Percentiles rank a stretch among this genome's conserved stretches.
Evolutionary conservation across 2,329 filamentous ascomycete species (phyloP).

Genomic region (Paraphoma sp.): DNA sequence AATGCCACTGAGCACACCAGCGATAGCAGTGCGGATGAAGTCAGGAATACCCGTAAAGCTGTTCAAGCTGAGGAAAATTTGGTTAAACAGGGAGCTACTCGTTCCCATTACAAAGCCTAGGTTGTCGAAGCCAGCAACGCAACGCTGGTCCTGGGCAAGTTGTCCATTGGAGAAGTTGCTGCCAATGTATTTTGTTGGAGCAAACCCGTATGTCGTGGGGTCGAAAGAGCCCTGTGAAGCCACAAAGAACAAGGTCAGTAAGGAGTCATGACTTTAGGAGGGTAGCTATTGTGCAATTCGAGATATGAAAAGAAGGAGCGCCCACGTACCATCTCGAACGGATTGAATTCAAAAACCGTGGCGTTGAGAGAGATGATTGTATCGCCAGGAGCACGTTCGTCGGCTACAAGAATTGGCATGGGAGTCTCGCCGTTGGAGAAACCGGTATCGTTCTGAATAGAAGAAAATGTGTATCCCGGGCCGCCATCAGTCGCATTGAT

Average conservation of each 20-base stretch:
- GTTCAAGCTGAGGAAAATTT: constrained; percentile 72
- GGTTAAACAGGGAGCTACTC: constrained; percentile 84
- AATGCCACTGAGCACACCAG: constrained; percentile 61
- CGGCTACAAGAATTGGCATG: constrained; percentile 75
- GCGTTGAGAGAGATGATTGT: constrained; percentile 70
- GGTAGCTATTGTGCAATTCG: too few relatives aligned
- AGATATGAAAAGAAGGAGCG: too few relatives aligned
- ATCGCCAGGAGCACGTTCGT: constrained; percentile 70
- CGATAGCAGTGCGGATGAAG: constrained; percentile 60
- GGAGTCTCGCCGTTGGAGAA: constrained; percentile 71
- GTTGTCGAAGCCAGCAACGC: constrained; percentile 83
- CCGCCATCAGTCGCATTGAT: constrained; percentile 79
- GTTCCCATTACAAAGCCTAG: constrained; percentile 86
- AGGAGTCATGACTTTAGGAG: too few relatives aligned
- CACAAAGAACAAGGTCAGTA: too few relatives aligned
- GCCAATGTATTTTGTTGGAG: constrained; percentile 73
- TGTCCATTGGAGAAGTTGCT: constrained; percentile 72
- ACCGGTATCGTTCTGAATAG: constrained; percentile 68
- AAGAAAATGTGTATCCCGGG: constrained; percentile 80
- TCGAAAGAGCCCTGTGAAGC: constrained; percentile 68
- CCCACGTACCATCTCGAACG: constrained; percentile 67
- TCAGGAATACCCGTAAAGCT: constrained; percentile 55
- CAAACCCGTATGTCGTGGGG: constrained; percentile 74
- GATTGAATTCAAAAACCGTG: constrained; percentile 79
- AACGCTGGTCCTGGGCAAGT: constrained; percentile 63